Evolutionary conservation across 352 stramenopile species (phyloP).

Genomic region (Globisporangium okanoganense): DNA sequence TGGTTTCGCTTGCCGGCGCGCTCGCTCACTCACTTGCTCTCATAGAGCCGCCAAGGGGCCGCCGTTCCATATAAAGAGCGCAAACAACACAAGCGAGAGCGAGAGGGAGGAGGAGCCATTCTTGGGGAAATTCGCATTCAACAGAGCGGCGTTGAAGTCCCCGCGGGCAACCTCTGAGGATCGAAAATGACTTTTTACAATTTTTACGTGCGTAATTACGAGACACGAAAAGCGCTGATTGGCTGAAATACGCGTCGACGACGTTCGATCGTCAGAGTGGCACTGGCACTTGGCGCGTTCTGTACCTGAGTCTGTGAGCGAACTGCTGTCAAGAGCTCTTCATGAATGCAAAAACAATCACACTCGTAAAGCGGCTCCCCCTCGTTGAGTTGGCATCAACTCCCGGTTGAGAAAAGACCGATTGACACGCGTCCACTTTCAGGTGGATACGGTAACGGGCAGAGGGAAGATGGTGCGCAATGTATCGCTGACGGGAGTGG

Average conservation of each 20-base stretch:
- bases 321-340: background rate
- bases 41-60: no score
- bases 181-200: slow-evolving; percentile 13
- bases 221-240: slow-evolving; percentile 23
- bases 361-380: background rate
- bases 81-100: slow-evolving; percentile 1
- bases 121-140: slow-evolving; percentile 8
- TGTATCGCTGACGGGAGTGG: no score
- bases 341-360: slow-evolving; percentile 8
- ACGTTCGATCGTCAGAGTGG: slow-evolving; percentile 4
- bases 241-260: slow-evolving; percentile 22
- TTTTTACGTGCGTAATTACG: slow-evolving; percentile 23
- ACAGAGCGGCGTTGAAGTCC: slow-evolving; percentile 18
- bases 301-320: background rate
- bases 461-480: no score
- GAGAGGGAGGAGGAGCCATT: slow-evolving; percentile 3
- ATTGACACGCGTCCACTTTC: no score
- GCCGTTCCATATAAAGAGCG: background rate
- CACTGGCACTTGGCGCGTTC: slow-evolving; percentile 1
- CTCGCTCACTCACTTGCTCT: slow-evolving; percentile 1
- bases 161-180: slow-evolving; percentile 4
- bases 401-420: no score
- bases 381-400: no score
- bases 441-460: no score
- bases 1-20: slow-evolving; percentile 4